Evolutionary conservation across 768 basidiomycete genomes (phyloP).

Genomic region (Xerocomellus amylosporus): DNA sequence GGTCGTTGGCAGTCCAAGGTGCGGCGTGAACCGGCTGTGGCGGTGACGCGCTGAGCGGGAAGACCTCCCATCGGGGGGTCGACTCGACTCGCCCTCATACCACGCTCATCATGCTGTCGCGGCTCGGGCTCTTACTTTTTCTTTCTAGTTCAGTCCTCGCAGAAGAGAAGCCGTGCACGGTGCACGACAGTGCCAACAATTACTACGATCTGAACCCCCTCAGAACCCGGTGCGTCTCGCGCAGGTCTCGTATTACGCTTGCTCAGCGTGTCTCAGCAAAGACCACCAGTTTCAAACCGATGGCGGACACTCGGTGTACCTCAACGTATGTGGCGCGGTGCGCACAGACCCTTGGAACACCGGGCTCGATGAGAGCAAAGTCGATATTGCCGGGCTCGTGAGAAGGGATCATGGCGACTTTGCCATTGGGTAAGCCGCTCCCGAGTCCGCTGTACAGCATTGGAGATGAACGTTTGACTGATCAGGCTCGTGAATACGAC

Average conservation of each 20-base stretch:
- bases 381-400: slow-evolving; percentile 61
- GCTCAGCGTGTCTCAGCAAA: slow-evolving; percentile 42
- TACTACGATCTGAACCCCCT: slow-evolving; percentile 69
- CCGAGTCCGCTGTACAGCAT: neutral
- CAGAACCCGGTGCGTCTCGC: slow-evolving; percentile 46
- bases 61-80: slow-evolving; percentile 28
- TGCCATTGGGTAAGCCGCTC: slow-evolving; percentile 59
- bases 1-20: slow-evolving; percentile 25
- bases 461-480: neutral
- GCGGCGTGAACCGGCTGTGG: slow-evolving; percentile 30
- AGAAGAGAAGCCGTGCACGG: slow-evolving; percentile 59
- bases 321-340: slow-evolving; percentile 66
- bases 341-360: slow-evolving; percentile 57
- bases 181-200: slow-evolving; percentile 45
- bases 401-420: slow-evolving; percentile 64
- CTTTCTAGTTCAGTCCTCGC: slow-evolving; percentile 19
- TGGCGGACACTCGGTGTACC: slow-evolving; percentile 43
- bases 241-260: neutral
- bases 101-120: slow-evolving; percentile 2
- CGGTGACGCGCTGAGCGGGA: slow-evolving; percentile 9
- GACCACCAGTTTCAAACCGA: slow-evolving; percentile 58
- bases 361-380: slow-evolving; percentile 44
- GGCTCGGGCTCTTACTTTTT: neutral
- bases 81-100: slow-evolving; percentile 9
- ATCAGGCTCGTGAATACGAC: slow-evolving; percentile 53